Evolutionary conservation across 345 rosid genomes (phyloP), one percentile per base, ranked within the genome.

Genomic region (Hypericum androsaemum): DNA sequence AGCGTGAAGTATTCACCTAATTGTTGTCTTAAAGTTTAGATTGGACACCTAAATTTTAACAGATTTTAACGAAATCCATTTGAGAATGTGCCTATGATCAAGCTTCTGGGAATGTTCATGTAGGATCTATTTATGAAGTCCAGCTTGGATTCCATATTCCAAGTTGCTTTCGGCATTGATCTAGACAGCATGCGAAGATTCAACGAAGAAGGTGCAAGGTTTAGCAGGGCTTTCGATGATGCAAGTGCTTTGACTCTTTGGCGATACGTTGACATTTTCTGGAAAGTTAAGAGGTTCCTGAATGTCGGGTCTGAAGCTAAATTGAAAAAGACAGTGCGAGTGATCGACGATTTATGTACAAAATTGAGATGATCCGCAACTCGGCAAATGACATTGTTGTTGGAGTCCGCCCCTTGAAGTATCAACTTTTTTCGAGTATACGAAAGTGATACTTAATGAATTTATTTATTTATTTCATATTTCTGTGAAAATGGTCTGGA

Each of bases 81-180:
- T 1, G 4, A 22, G 32, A 22, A 22, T 22, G 1, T 22, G 32
- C 32, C 32, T 22, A 4, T 22, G 32, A 22, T 22, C 2, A 22
- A 22, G 32, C 32, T 22, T 22, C 32, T 22, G 32, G n/a, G 4
- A 22, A 22, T 22, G 32, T 10, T 17, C 6, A 8, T 60, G 59
- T 62, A 81, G 88, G 80, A 64, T 43, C 60, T 81, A 58, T 72
- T 81, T 39, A 70, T 81, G 88, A 81, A 72, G 65, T 74, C 84
- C 8, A 70, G 82, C 41, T 64, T 81, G 32, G 88, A 78, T 67
- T 81, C 84, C 5, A 76, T 78, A 61, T 81, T 76, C 60, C 68
- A 76, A 54, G 82, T 81, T 55, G 80, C 69, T 9, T 77, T 82
- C 41, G 89, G 84, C 48, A 67, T 71, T 53, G 88, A 82, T 39